Evolutionary conservation across 2,329 filamentous ascomycete species (phyloP).

Genomic region (Claviceps capensis): DNA sequence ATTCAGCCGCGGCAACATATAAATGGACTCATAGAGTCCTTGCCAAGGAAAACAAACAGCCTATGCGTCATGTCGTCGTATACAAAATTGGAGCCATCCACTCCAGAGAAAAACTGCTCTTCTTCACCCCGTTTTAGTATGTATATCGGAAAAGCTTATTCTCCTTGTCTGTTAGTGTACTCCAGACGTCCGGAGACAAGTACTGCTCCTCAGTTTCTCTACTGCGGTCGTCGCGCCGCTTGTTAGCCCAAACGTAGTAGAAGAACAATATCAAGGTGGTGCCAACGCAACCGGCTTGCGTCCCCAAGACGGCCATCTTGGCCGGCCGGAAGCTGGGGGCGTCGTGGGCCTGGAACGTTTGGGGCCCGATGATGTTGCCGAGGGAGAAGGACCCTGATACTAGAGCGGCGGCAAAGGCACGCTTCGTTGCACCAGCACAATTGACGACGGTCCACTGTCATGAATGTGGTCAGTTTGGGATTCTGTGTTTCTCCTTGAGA

Average conservation of each 20-base stretch:
- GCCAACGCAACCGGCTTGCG: conserved; percentile 28
- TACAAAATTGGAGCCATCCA: neutral
- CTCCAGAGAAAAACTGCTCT: neutral
- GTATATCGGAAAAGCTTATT: conserved; percentile 43
- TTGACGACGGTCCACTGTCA: conserved; percentile 34
- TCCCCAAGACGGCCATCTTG: conserved; percentile 40
- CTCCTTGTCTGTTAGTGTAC: conserved; percentile 40
- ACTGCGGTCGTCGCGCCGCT: conserved; percentile 18
- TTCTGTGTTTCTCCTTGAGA: no score
- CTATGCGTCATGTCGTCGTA: neutral
- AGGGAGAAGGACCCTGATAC: conserved; percentile 37
- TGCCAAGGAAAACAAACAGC: neutral
- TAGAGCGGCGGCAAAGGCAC: conserved; percentile 33
- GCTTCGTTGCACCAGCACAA: conserved; percentile 37
- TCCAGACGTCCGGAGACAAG: conserved; percentile 30
- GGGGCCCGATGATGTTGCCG: conserved; percentile 43
- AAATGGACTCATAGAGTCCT: no score
- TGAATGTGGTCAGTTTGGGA: neutral
- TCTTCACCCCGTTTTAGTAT: conserved; percentile 16
- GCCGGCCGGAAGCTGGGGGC: conserved; percentile 38
- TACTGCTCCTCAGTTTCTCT: conserved; percentile 25
- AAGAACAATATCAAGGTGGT: conserved; percentile 30
- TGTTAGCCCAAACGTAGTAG: conserved; percentile 38
- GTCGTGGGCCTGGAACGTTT: conserved; percentile 39
- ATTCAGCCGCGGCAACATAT: no score